Base-by-base conservation (phyloP, 306 rosid genomes). In the Lathyrus oleraceus region DNA sequence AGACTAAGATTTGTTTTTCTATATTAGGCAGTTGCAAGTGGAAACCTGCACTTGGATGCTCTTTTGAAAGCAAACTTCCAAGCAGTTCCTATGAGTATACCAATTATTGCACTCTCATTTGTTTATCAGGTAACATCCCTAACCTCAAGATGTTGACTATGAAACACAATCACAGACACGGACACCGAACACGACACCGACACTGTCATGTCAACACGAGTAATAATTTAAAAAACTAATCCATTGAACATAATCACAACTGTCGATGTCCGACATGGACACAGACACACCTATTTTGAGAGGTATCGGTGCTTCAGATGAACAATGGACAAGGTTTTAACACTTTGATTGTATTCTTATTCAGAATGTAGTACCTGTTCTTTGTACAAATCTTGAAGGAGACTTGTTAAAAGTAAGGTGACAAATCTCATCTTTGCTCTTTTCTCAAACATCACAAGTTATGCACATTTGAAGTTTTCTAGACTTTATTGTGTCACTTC, bases 321-420 rank as follows among this genome's bases (percentile, higher is more conserved):
- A 79, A 57, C 47, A 71, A 53, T 38, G 51, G 30, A 52, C 52
- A 60, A 15, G 11, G 45, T 15, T 74, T 38, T 72, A 58, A 76
- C 78, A 67, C 64, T 77, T 35, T 1, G 56, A 51, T 74, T 57
- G 15, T 13, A 6, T 57, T 57, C 70, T 62, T 80, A 30, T 78
- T 56, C 87, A 91, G 92, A 91, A 91, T 80, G 95, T 91, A 38
- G 91, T 91, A 32, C 97, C 97, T 19, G 92, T 90, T 83, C 79
- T 91, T 36, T 91, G 97, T 48, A 83, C 90, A 27, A 78, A 90
- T 85, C 90, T 90, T 68, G 97, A 90, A 83, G 95, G 97, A 78
- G 82, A 88, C 81, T 77, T 90, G 67, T 67, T 88, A 79, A 88
- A 88, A 90, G 85, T 90, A 85, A 90, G 97, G 95, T 88, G 83